Percentiles rank a stretch among this genome's conserved stretches.
Evolutionary conservation across 2,329 filamentous ascomycete genomes (phyloP).

Genomic region (Trichothecium sympodiale): DNA sequence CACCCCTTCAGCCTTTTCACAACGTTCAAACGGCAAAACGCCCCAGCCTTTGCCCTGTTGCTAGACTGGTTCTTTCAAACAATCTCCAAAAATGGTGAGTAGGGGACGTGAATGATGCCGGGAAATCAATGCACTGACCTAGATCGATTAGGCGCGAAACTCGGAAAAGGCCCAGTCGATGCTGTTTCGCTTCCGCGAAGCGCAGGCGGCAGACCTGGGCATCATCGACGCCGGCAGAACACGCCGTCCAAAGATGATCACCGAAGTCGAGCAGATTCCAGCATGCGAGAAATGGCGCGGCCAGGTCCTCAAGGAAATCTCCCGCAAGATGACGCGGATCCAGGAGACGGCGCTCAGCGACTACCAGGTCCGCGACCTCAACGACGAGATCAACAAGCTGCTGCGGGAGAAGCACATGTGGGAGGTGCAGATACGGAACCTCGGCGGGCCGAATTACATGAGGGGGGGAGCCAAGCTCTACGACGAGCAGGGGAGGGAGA

Average conservation of each 20-base stretch:
- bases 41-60: no score
- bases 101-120: no score
- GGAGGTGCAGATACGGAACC: conserved; percentile 90
- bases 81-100: no score
- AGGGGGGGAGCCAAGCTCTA: conserved; percentile 58
- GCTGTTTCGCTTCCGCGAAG: conserved; percentile 98
- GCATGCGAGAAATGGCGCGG: conserved; percentile 96
- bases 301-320: conserved; percentile 93
- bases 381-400: conserved; percentile 98
- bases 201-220: conserved; percentile 89
- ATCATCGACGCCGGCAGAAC: conserved; percentile 90
- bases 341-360: conserved; percentile 87
- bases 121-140: not conserved
- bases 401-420: conserved; percentile 99
- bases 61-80: no score
- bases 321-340: conserved; percentile 91
- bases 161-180: conserved; percentile 98
- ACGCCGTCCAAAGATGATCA: conserved; percentile 84
- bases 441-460: conserved; percentile 98
- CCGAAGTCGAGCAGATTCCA: conserved; percentile 72
- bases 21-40: no score
- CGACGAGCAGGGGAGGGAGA: conserved; percentile 63
- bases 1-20: no score
- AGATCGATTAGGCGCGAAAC: conserved; percentile 68
- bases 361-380: conserved; percentile 94